Base-by-base conservation (phyloP, 805 yeast species). In the Saccharomycopsis oosterbeekiorum region DNA sequence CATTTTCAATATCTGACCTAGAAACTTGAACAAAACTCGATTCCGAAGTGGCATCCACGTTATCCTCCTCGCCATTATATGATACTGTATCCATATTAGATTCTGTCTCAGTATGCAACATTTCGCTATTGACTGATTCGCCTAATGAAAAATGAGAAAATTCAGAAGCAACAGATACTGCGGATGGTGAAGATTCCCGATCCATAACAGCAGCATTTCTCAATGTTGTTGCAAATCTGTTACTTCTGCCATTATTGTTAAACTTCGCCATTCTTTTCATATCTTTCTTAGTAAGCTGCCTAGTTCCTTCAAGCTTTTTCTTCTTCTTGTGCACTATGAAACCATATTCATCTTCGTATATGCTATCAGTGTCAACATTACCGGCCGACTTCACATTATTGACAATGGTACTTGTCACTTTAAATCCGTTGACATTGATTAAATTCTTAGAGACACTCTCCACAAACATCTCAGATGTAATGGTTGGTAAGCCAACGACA, bases 401-500 rank as follows among this genome's bases (percentile, higher is more conserved):
- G 12, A 19, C 60, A 56, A 42, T 29, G n/a, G 21, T 56, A 10
- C 54, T 41, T 12, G 43, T 24, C 17, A 24, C 47, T 36, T 55
- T 24, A 39, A 36, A 36, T 15, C 57, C 42, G 29, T 37, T 55
- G 3, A 24, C 29, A 12, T 37, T 37, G 17, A 36, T 55, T 11
- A 39, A 19, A 37, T 55, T 55, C 19, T 55, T 55, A 19, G 43
- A 14, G 56, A 84, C 80, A 68, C 84, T 82, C 66, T 82, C 85
- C 1, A 85, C 85, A 71, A 82, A 82, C 4, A 77, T 71, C 57
- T 81, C 87, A 1, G 89, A 82, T 19, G 84, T 74, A 37, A 91
- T 82, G 1, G 96, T 86, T 6, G 92, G 86, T 62, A 91, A 74
- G 37, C 81, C 80, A 0, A 97, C 96, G 39, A 94, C 97, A 68